phyloP scores from a whole-genome alignment of 2,329 filamentous ascomycete species.

The Colletotrichum orbiculare region DNA sequence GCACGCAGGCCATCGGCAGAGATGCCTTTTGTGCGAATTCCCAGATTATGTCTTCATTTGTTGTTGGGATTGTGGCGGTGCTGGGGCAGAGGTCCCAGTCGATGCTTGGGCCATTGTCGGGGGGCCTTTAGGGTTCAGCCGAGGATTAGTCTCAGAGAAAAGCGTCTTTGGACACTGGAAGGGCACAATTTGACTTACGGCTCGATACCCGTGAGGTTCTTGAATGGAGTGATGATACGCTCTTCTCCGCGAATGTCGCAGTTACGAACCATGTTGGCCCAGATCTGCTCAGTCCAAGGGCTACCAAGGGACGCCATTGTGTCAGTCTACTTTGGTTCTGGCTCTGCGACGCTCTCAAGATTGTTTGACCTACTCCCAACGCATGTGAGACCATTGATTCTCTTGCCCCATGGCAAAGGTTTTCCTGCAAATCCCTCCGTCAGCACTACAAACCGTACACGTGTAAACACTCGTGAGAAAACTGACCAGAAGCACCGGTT shows the following conservation, averaged over 20 bases:
- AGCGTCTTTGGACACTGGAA: not conserved
- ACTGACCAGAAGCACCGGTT: conserved; percentile 13
- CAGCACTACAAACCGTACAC: not conserved
- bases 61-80: not conserved
- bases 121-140: not conserved
- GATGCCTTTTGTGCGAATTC: conserved; percentile 4
- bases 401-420: conserved; percentile 1
- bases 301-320: not conserved
- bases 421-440: not conserved
- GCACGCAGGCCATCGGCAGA: conserved; percentile 11
- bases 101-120: not conserved
- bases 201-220: conserved; percentile 6
- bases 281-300: conserved; percentile 14
- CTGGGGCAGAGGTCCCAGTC: conserved; percentile 15
- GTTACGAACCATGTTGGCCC: conserved; percentile 11
- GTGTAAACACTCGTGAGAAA: not conserved
- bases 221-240: not conserved
- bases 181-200: not conserved
- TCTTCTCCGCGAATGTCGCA: conserved; percentile 12
- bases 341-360: not conserved
- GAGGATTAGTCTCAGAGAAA: not conserved
- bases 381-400: conserved; percentile 2
- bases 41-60: not conserved
- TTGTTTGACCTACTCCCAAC: not conserved
- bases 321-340: not conserved